Evolutionary conservation across 257 asterid species (phyloP).

Genomic region (Ophiorrhiza pumila): DNA sequence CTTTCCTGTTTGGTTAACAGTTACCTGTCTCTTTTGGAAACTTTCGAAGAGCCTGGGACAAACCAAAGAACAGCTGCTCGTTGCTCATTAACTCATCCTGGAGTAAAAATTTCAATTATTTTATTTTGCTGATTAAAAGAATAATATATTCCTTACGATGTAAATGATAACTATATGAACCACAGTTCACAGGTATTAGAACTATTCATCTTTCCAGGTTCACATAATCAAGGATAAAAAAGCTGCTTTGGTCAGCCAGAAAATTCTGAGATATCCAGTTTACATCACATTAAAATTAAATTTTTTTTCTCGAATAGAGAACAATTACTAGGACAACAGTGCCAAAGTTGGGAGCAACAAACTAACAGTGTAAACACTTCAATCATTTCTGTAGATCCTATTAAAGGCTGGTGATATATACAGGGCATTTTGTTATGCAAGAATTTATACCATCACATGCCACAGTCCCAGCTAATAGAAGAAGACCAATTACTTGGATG

Average conservation of each 20-base stretch:
- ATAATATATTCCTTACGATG: not conserved
- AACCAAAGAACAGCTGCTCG: constrained; percentile 90
- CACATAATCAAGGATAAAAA: not conserved
- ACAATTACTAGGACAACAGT: not conserved
- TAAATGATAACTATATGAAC: not conserved
- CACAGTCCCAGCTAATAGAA: not conserved
- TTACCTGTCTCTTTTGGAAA: constrained; percentile 97
- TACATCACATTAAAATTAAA: not conserved
- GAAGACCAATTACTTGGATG: not conserved
- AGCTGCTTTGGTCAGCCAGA: not conserved
- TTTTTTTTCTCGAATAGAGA: not conserved
- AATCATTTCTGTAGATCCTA: not conserved
- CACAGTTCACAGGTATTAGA: not conserved
- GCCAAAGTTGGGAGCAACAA: not conserved
- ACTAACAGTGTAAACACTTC: not conserved
- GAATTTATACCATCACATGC: not conserved
- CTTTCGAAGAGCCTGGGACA: constrained; percentile 96
- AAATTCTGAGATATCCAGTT: not conserved
- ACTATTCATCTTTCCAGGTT: not conserved
- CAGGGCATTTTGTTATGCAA: not conserved
- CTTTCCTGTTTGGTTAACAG: constrained; percentile 13
- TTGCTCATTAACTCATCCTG: constrained; percentile 98
- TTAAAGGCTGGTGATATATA: not conserved
- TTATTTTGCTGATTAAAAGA: constrained; percentile 15
- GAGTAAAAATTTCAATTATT: constrained; percentile 17